Base-by-base conservation (phyloP, 176 grass and related monocot genomes). In the Aegilops longissima region DNA sequence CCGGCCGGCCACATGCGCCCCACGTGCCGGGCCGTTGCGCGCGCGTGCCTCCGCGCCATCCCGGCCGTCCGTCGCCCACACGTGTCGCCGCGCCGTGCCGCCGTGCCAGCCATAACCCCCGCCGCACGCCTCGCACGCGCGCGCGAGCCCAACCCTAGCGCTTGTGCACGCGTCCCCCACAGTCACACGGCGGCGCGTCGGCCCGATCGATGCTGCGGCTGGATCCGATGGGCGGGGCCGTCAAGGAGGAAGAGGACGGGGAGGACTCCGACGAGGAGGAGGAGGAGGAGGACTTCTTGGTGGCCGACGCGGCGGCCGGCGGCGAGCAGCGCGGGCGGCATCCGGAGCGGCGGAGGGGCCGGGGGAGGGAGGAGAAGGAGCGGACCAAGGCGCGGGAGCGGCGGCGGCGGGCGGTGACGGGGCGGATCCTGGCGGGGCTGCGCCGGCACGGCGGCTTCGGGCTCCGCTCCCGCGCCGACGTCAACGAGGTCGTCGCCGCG, bases 401-500 rank as follows among this genome's bases (percentile, higher is more conserved):
- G 34, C 91, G 85, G 30, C 89, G 95, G 70, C 89, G 95, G 33
- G 95, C 95, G 52, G 90, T 98, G 24, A 98, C 95, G 63, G 93
- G 59, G 25, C 90, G 91, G 87, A 98, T 98, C 70, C 89, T 98
- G 31, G 89, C 91, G 16, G 93, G 93, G n/a, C 82, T 95, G 82
- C 91, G 95, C 1, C 90, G 90, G 21, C 95, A 97, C 93, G 95
- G 95, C 64, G 95, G 95, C 84, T 97, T 93, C 84, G 93, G 87
- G 56, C 93, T 97, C 9, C 87, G 95, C 5, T 87, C 84, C 2
- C 91, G 95, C 76, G 90, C 95, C 10, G 95, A 98, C 88, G 92
- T 94, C 35, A 94, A 94, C 71, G 92, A 92, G 63, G 92, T 94
- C 3, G 87, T 94, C 33, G 92, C 92, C 5, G 89, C 90, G 9